Evolutionary conservation across 495 filamentous ascomycete genomes (phyloP).

Genomic region (Penicillium steckii): DNA sequence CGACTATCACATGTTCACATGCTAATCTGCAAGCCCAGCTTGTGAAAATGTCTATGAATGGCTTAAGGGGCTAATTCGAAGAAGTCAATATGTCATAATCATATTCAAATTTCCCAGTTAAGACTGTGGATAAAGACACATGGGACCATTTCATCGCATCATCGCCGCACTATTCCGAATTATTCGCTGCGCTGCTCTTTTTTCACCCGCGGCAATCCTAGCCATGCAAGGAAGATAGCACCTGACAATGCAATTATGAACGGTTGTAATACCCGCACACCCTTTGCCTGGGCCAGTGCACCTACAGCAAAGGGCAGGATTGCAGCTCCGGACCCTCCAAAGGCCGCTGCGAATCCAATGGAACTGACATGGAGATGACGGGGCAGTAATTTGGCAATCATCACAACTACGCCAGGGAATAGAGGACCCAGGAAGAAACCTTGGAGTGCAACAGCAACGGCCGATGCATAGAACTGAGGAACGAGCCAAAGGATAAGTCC

Average conservation of each 20-base stretch:
- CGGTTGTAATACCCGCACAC: constrained; percentile 76
- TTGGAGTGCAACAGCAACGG: constrained; percentile 63
- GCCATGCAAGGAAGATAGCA: constrained; percentile 57
- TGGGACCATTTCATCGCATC: not conserved
- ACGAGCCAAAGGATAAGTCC: constrained; percentile 67
- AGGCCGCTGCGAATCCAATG: constrained; percentile 80
- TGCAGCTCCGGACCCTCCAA: constrained; percentile 77
- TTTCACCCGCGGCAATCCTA: constrained; percentile 36
- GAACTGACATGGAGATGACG: constrained; percentile 74
- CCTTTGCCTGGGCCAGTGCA: constrained; percentile 76
- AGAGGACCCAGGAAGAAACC: constrained; percentile 69
- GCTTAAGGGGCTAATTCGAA: not conserved
- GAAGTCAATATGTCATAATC: constrained; percentile 3
- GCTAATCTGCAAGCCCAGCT: not conserved
- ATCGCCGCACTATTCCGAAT: not conserved
- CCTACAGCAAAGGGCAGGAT: constrained; percentile 83
- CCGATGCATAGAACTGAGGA: constrained; percentile 70
- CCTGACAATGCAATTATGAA: constrained; percentile 67
- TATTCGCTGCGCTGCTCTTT: constrained; percentile 21
- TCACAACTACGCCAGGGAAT: constrained; percentile 75
- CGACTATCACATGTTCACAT: constrained; percentile 21
- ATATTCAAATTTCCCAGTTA: constrained; percentile 1
- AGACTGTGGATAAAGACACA: not conserved
- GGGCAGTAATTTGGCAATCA: constrained; percentile 79
- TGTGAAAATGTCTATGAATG: constrained; percentile 10